Percentiles rank a stretch among this genome's conserved stretches.
Evolutionary conservation across 2,329 filamentous ascomycete genomes (phyloP).

Genomic region (Chaetothyriales sp.): DNA sequence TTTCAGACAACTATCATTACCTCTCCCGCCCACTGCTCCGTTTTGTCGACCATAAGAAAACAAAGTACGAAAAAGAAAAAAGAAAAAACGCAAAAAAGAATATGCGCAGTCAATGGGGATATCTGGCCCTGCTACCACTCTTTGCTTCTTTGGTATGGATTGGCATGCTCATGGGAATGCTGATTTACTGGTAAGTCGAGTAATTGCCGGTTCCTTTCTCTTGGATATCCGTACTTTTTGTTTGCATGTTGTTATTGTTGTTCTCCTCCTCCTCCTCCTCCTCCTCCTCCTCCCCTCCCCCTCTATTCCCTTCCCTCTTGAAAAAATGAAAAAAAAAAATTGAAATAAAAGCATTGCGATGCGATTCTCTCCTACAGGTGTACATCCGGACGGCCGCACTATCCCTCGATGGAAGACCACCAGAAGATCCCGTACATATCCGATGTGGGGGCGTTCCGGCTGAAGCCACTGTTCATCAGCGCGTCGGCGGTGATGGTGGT

Average conservation of each 20-base stretch:
- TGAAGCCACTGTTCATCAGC: constrained; percentile 49
- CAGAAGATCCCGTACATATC: constrained; percentile 43
- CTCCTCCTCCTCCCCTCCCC: too few relatives aligned
- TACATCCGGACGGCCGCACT: constrained; percentile 34
- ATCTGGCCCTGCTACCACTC: constrained; percentile 35
- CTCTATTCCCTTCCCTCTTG: too few relatives aligned
- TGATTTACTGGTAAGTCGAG: constrained; percentile 39
- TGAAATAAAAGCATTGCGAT: too few relatives aligned
- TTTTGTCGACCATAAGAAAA: too few relatives aligned
- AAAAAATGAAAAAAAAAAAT: too few relatives aligned
- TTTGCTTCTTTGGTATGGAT: constrained; percentile 44
- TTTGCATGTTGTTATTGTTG: neutral
- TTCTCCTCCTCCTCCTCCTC: too few relatives aligned
- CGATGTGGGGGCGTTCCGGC: constrained; percentile 42
- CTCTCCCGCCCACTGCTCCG: too few relatives aligned
- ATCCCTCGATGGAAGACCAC: constrained; percentile 34
- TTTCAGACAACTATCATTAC: neutral
- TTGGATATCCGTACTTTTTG: too few relatives aligned
- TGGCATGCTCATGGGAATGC: constrained; percentile 45
- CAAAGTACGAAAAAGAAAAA: too few relatives aligned
- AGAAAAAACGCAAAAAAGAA: neutral
- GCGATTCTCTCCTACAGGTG: neutral
- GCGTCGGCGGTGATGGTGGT: constrained; percentile 51
- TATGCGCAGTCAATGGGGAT: constrained; percentile 5
- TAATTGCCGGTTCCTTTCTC: neutral